Percentiles rank a stretch among this genome's conserved stretches.
Evolutionary conservation across 306 rosid species (phyloP).

Genomic region (Acacia confusa): DNA sequence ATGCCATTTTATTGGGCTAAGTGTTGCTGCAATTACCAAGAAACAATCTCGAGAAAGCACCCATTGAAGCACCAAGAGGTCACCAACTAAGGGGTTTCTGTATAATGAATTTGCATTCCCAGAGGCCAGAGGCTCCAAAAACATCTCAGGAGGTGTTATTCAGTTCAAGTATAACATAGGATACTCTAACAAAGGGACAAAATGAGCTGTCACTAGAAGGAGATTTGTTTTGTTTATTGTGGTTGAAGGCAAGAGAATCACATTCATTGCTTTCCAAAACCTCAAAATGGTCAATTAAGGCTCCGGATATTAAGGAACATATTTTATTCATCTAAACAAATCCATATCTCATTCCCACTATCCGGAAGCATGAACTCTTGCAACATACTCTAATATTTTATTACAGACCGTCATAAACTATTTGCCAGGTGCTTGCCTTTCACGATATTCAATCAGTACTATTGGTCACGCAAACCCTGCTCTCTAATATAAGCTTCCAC

Average conservation of each 20-base stretch:
- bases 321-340: slow-evolving; percentile 19
- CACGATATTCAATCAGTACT: slow-evolving; percentile 19
- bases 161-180: slow-evolving; percentile 25
- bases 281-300: not conserved
- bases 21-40: slow-evolving; percentile 4
- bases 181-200: slow-evolving; percentile 30
- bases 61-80: slow-evolving; percentile 22
- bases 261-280: slow-evolving; percentile 14
- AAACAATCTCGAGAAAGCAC: slow-evolving; percentile 22
- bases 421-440: slow-evolving; percentile 26
- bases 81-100: slow-evolving; percentile 17
- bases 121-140: slow-evolving; percentile 35
- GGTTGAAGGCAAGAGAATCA: not conserved
- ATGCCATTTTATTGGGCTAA: slow-evolving; percentile 23
- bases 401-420: slow-evolving; percentile 1
- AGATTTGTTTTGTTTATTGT: slow-evolving; percentile 13
- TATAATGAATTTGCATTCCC: slow-evolving; percentile 9
- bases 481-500: not conserved
- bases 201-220: not conserved
- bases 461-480: not conserved
- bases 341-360: slow-evolving; percentile 20
- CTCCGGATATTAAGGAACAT: not conserved
- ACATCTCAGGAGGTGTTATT: slow-evolving; percentile 33
- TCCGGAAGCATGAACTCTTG: slow-evolving; percentile 28
- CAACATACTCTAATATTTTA: slow-evolving; percentile 10